These are phyloP conservation scores for Trypanosoma cruzi DNA, from an alignment of 208 protist species.

Conservation along the genomic window DNA sequence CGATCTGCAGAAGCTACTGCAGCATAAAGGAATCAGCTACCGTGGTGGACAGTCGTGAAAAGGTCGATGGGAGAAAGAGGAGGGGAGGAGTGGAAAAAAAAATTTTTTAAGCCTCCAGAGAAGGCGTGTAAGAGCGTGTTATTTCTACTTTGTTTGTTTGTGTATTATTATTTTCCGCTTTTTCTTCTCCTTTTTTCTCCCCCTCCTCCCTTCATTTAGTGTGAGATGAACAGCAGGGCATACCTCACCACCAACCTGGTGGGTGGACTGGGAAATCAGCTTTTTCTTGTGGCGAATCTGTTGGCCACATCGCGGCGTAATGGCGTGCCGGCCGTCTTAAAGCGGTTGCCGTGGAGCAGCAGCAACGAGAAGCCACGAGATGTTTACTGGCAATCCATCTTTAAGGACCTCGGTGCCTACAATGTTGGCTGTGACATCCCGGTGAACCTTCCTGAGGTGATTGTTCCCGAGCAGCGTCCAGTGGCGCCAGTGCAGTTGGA, in stretches of 20 bases:
- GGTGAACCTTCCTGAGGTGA: slow-evolving; percentile 28
- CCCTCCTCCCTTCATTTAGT: not conserved
- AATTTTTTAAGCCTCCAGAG: too few species aligned
- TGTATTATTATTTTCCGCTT: slow-evolving; percentile 13
- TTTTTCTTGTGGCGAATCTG: slow-evolving; percentile 85
- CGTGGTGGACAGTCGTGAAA: slow-evolving; percentile 42
- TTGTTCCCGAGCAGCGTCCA: slow-evolving; percentile 66
- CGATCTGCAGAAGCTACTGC: slow-evolving; percentile 85
- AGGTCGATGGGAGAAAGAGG: slow-evolving; percentile 2
- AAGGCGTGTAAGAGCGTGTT: too few species aligned
- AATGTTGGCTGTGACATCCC: slow-evolving; percentile 36
- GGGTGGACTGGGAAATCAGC: slow-evolving; percentile 85
- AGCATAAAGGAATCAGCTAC: slow-evolving; percentile 81
- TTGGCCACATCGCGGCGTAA: slow-evolving; percentile 65
- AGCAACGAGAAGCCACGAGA: slow-evolving; percentile 74
- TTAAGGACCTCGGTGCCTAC: slow-evolving; percentile 37
- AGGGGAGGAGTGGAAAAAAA: too few species aligned
- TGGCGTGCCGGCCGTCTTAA: slow-evolving; percentile 43
- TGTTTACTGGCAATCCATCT: slow-evolving; percentile 81
- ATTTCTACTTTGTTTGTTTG: too few species aligned
- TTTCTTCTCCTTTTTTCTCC: slow-evolving; percentile 32
- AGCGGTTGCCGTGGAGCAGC: slow-evolving; percentile 44
- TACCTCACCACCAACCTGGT: slow-evolving; percentile 80
- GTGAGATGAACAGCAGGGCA: slow-evolving; percentile 5
- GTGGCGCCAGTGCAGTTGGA: slow-evolving; percentile 35